Conservation (phyloP, 2,329 filamentous ascomycete genomes). For the Aureobasidium musti region DNA sequence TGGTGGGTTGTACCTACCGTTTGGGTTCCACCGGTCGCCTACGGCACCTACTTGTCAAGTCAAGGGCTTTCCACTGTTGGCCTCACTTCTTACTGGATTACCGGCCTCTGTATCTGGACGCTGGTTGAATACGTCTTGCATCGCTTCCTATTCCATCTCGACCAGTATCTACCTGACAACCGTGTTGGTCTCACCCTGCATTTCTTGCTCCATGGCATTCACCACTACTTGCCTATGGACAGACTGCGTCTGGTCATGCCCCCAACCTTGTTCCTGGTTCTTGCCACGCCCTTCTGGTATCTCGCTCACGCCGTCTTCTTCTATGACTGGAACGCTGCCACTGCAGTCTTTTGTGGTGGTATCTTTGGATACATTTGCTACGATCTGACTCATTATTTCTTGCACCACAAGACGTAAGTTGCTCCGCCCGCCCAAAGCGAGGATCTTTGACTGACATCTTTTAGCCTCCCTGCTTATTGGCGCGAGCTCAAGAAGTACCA, state of each 20-base stretch:
- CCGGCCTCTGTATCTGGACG: slow-evolving; percentile 81
- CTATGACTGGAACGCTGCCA: slow-evolving; percentile 80
- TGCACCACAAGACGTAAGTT: slow-evolving; percentile 83
- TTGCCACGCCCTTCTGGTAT: slow-evolving; percentile 90
- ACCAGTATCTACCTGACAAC: slow-evolving; percentile 91
- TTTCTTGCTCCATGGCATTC: slow-evolving; percentile 93
- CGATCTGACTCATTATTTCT: slow-evolving; percentile 97
- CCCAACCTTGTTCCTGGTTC: slow-evolving; percentile 77
- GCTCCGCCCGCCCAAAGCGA: neutral
- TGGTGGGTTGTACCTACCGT: slow-evolving; percentile 87
- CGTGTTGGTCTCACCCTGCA: slow-evolving; percentile 81
- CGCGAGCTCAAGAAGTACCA: slow-evolving; percentile 96
- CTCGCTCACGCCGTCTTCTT: slow-evolving; percentile 79
- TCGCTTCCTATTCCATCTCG: slow-evolving; percentile 89
- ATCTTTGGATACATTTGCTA: slow-evolving; percentile 97
- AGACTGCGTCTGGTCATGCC: slow-evolving; percentile 97
- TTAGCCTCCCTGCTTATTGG: slow-evolving; percentile 80
- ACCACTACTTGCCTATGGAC: slow-evolving; percentile 99
- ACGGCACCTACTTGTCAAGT: slow-evolving; percentile 67
- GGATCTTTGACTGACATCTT: slow-evolving; percentile 9
- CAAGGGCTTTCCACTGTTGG: slow-evolving; percentile 57
- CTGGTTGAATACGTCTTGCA: slow-evolving; percentile 88
- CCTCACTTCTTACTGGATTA: slow-evolving; percentile 62
- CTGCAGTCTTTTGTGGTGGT: slow-evolving; percentile 80
- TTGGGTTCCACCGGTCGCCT: slow-evolving; percentile 80